Evolutionary conservation across 2,329 filamentous ascomycete species (phyloP).

Genomic region (Aspergillus amoenus): DNA sequence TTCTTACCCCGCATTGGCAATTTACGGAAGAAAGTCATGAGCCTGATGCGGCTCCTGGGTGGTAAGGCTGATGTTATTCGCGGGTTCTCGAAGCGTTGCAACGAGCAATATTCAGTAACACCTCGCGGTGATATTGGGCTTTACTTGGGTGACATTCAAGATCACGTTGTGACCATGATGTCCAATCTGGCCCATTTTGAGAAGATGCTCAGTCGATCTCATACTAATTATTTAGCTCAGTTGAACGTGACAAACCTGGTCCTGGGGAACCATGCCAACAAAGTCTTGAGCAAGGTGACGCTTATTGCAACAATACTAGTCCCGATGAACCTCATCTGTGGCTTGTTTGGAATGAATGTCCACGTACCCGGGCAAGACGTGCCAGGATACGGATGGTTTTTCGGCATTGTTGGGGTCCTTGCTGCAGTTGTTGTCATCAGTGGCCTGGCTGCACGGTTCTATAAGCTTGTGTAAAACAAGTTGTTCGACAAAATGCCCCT

Average conservation of each 20-base stretch:
- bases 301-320: conserved; percentile 93
- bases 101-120: conserved; percentile 93
- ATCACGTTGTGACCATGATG: conserved; percentile 99
- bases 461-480: conserved; percentile 38
- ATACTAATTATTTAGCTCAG: conserved; percentile 95
- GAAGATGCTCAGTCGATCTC: conserved; percentile 91
- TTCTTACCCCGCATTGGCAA: conserved; percentile 87
- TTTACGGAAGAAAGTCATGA: conserved; percentile 92
- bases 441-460: conserved; percentile 40
- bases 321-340: conserved; percentile 85
- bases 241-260: conserved; percentile 88
- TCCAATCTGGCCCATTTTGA: conserved; percentile 94
- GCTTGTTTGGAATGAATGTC: conserved; percentile 55
- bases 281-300: conserved; percentile 90
- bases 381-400: conserved; percentile 46
- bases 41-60: conserved; percentile 84
- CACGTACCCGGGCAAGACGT: conserved; percentile 42
- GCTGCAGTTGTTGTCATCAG: conserved; percentile 40
- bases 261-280: conserved; percentile 84
- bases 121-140: conserved; percentile 95
- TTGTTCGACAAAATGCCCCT: background rate
- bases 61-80: conserved; percentile 98
- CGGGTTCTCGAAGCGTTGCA: conserved; percentile 97
- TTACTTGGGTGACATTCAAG: conserved; percentile 96
- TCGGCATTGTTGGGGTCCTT: conserved; percentile 50